Evolutionary conservation across 1,139 yeast genomes (phyloP).

Genomic region (Taphrina confusa): DNA sequence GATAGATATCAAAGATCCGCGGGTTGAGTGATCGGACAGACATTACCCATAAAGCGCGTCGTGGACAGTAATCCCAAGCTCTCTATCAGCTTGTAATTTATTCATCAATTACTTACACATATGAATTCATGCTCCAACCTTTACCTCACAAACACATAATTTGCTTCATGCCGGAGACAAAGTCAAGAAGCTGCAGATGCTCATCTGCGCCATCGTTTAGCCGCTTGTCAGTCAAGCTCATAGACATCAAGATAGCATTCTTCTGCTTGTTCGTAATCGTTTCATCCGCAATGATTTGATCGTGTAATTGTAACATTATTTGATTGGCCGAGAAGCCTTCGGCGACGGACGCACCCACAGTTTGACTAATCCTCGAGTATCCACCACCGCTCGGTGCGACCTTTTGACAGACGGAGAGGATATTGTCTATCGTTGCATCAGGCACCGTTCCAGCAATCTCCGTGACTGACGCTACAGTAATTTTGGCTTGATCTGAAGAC

Average conservation of each 20-base stretch:
- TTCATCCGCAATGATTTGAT: constrained; percentile 63
- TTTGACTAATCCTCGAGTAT: constrained; percentile 49
- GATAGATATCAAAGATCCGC: constrained; percentile 36
- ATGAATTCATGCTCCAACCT: too few species aligned
- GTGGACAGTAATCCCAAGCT: not conserved
- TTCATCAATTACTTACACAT: too few species aligned
- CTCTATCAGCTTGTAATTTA: too few species aligned
- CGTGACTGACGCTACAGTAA: constrained; percentile 54
- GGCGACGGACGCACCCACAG: constrained; percentile 59
- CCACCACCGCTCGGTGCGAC: constrained; percentile 32
- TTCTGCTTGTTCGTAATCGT: constrained; percentile 58
- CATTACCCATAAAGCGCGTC: constrained; percentile 3
- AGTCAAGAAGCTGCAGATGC: constrained; percentile 73
- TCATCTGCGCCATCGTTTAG: constrained; percentile 89
- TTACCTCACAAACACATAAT: not conserved
- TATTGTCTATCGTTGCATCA: constrained; percentile 51
- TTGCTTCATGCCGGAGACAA: constrained; percentile 26
- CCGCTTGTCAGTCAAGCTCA: constrained; percentile 75
- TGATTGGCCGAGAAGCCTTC: constrained; percentile 90
- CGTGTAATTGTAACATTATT: constrained; percentile 77
- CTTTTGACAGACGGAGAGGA: constrained; percentile 50
- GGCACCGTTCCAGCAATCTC: constrained; percentile 90
- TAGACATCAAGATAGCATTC: constrained; percentile 60
- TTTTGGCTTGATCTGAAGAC: constrained; percentile 40
- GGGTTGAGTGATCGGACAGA: constrained; percentile 11